Conservation (phyloP, 371 early-diverging fungal genomes). For the Apophysomyces elegans region DNA sequence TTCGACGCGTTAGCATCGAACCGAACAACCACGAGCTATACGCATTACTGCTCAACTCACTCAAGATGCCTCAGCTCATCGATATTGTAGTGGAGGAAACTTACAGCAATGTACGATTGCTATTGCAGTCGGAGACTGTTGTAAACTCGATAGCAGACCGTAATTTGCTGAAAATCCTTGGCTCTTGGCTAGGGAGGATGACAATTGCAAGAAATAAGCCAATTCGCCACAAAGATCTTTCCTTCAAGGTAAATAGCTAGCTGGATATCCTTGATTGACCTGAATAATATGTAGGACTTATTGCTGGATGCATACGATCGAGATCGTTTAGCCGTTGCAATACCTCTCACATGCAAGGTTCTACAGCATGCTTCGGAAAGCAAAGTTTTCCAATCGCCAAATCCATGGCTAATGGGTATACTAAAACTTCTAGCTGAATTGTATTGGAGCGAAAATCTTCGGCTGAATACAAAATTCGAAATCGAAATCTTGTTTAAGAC, state of each 20-base stretch:
- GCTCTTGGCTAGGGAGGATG: slow-evolving; percentile 95
- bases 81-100: slow-evolving; percentile 88
- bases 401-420: slow-evolving; percentile 97
- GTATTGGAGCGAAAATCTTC: slow-evolving; percentile 90
- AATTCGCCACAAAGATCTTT: slow-evolving; percentile 90
- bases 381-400: slow-evolving; percentile 92
- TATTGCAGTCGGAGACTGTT: slow-evolving; percentile 90
- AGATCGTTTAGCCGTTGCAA: slow-evolving; percentile 86
- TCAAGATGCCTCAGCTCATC: slow-evolving; percentile 61
- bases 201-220: slow-evolving; percentile 92
- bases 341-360: slow-evolving; percentile 98
- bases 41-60: slow-evolving; percentile 71
- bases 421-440: slow-evolving; percentile 90
- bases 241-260: slow-evolving; percentile 74
- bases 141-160: slow-evolving; percentile 84
- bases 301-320: slow-evolving; percentile 87
- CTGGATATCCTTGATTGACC: background rate
- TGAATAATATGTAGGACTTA: slow-evolving; percentile 62
- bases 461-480: slow-evolving; percentile 94
- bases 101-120: slow-evolving; percentile 74
- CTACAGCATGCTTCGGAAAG: slow-evolving; percentile 83
- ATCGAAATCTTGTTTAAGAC: slow-evolving; percentile 95
- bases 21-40: slow-evolving; percentile 94
- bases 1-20: slow-evolving; percentile 91
- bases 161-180: slow-evolving; percentile 89